Conservation (phyloP, 2,329 filamentous ascomycete genomes). For the Capronia epimyces region DNA sequence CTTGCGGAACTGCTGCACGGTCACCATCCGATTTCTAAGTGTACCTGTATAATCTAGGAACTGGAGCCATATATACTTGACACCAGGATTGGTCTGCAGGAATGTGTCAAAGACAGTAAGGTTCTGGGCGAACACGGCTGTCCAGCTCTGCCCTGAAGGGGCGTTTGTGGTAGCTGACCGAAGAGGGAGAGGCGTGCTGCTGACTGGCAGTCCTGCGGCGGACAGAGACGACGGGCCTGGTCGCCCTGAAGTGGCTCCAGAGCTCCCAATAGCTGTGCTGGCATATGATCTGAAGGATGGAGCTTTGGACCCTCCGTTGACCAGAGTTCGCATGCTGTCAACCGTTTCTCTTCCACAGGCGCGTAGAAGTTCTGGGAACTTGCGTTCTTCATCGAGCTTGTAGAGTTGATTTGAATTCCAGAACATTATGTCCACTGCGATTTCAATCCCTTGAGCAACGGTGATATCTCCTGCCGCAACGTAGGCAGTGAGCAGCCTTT, state of each 20-base stretch:
- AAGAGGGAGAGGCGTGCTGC: conserved; percentile 4
- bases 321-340: conserved; percentile 26
- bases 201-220: conserved; percentile 4
- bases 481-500: conserved; percentile 61
- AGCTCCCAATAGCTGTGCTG: conserved; percentile 19
- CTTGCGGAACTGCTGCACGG: conserved; percentile 52
- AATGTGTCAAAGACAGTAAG: conserved; percentile 42
- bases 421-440: conserved; percentile 66
- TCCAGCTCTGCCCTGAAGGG: conserved; percentile 7
- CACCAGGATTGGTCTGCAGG: conserved; percentile 44
- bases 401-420: conserved; percentile 73
- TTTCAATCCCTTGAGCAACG: conserved; percentile 55
- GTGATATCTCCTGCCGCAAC: conserved; percentile 60
- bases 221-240: conserved; percentile 10
- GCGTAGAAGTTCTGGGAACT: conserved; percentile 27
- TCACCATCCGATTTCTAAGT: conserved; percentile 61
- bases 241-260: conserved; percentile 7
- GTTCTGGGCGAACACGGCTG: conserved; percentile 15
- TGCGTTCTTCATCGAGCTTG: conserved; percentile 46
- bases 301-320: conserved; percentile 25
- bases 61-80: conserved; percentile 66
- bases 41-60: conserved; percentile 75
- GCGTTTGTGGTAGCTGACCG: conserved; percentile 13
- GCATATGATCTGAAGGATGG: conserved; percentile 21
- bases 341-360: conserved; percentile 24